Evolutionary conservation across 306 rosid species (phyloP).

Genomic region (Citrullus mucosospermus): DNA sequence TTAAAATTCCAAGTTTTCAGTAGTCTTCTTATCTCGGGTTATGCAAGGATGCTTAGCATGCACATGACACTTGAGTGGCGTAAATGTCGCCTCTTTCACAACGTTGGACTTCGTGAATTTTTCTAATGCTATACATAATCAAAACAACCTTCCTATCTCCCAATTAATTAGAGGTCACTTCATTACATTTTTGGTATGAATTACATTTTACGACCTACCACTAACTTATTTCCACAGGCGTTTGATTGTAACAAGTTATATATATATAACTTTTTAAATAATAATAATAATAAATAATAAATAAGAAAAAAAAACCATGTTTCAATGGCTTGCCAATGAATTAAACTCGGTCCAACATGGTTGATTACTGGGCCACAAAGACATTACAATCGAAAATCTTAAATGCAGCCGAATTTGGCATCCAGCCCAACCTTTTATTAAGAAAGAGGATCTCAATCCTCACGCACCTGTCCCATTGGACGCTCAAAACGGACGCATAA

Average conservation of each 20-base stretch:
- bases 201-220: too few species aligned
- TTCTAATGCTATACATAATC: background rate
- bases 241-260: background rate
- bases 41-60: background rate
- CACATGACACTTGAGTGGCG: slow-evolving; percentile 3
- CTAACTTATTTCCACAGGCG: too few species aligned
- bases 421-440: background rate
- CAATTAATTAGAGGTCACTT: too few species aligned
- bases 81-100: background rate
- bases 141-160: too few species aligned
- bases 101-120: background rate
- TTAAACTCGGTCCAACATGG: background rate
- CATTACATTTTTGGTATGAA: too few species aligned
- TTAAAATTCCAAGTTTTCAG: background rate
- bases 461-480: background rate
- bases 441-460: background rate
- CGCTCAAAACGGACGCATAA: background rate
- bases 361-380: background rate
- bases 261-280: too few species aligned
- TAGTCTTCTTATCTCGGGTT: background rate
- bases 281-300: too few species aligned
- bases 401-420: background rate
- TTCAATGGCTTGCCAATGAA: background rate
- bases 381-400: background rate
- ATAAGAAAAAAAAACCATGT: too few species aligned